These are phyloP conservation scores for Fusarium denticulatum DNA, from an alignment of 2,329 filamentous ascomycete species.

Conservation along the genomic window DNA sequence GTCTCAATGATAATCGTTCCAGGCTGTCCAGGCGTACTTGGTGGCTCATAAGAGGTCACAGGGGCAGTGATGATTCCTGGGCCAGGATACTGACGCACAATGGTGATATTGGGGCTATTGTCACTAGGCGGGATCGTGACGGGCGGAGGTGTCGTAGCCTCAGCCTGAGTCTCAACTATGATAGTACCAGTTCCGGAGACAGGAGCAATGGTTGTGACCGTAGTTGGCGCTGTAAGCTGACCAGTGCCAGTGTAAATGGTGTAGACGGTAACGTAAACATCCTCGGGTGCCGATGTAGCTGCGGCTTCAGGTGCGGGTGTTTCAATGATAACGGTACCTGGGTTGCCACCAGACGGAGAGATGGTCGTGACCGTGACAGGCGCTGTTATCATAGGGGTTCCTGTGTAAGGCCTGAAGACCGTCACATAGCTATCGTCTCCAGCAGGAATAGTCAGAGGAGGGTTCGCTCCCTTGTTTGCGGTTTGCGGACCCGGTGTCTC, in stretches of 20 bases:
- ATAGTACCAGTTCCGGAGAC: slow-evolving; percentile 28
- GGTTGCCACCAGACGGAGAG: slow-evolving; percentile 2
- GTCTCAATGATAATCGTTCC: slow-evolving; percentile 28
- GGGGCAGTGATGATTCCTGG: slow-evolving; percentile 23
- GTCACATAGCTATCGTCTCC: slow-evolving; percentile 26
- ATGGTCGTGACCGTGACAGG: slow-evolving; percentile 25
- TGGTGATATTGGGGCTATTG: slow-evolving; percentile 19
- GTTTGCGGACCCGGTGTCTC: slow-evolving; percentile 12
- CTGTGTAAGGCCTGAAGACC: slow-evolving; percentile 27
- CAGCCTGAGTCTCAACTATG: slow-evolving; percentile 18
- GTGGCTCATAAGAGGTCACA: slow-evolving; percentile 20
- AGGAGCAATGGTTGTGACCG: slow-evolving; percentile 17
- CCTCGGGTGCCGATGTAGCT: not conserved
- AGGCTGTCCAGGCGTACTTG: slow-evolving; percentile 10
- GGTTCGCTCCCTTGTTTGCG: slow-evolving; percentile 10
- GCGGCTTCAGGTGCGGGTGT: not conserved
- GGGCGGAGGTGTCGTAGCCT: slow-evolving; percentile 4
- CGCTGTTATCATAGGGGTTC: slow-evolving; percentile 11
- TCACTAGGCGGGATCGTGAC: slow-evolving; percentile 21
- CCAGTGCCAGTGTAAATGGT: slow-evolving; percentile 19
- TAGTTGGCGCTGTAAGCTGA: slow-evolving; percentile 10
- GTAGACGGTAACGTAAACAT: slow-evolving; percentile 22
- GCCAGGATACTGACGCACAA: slow-evolving; percentile 21
- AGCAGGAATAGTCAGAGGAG: slow-evolving; percentile 17
- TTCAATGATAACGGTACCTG: slow-evolving; percentile 30